A percentile compares a stretch with the other conserved stretches of the same genome.
phyloP scores from a whole-genome alignment of 23 red algal genomes.

The Rhodosorus marinus region DNA sequence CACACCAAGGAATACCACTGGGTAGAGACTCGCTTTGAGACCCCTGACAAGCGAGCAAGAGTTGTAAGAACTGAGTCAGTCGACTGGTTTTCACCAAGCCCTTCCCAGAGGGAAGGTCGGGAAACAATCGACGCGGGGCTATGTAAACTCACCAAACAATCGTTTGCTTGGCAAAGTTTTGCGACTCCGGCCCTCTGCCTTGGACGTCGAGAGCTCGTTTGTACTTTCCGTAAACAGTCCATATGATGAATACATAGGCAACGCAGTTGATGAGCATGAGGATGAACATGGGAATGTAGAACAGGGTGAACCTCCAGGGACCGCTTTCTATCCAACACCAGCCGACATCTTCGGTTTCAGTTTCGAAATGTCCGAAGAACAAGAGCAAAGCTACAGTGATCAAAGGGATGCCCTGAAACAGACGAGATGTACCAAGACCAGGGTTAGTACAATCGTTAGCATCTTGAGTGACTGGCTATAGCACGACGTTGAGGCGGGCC shows the following conservation, averaged over 20 bases:
- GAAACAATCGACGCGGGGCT: too few relatives aligned
- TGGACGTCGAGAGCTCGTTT: neutral
- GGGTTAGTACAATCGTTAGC: too few relatives aligned
- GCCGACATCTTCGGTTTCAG: neutral
- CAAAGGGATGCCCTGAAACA: slow-evolving; percentile 3
- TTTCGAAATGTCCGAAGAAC: neutral
- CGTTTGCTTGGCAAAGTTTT: slow-evolving; percentile 9
- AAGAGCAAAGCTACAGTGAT: slow-evolving; percentile 1
- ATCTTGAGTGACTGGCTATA: too few relatives aligned
- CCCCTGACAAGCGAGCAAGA: neutral
- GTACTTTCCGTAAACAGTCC: slow-evolving; percentile 3
- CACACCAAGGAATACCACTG: slow-evolving; percentile 4
- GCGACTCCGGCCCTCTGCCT: neutral
- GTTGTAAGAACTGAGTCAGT: neutral
- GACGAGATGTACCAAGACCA: too few relatives aligned
- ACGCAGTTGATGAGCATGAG: neutral
- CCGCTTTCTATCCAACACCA: slow-evolving; percentile 8
- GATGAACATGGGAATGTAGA: slow-evolving; percentile 7
- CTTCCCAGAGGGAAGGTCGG: too few relatives aligned
- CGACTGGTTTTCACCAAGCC: too few relatives aligned
- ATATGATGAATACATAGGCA: neutral
- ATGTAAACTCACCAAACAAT: too few relatives aligned
- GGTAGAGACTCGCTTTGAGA: slow-evolving; percentile 6
- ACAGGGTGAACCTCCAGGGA: slow-evolving; percentile 7
- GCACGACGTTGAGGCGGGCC: too few relatives aligned